Evolutionary conservation across 257 asterid genomes (phyloP), one percentile per base, ranked within the genome.

Genomic region (Ocimum tenuiflorum): DNA sequence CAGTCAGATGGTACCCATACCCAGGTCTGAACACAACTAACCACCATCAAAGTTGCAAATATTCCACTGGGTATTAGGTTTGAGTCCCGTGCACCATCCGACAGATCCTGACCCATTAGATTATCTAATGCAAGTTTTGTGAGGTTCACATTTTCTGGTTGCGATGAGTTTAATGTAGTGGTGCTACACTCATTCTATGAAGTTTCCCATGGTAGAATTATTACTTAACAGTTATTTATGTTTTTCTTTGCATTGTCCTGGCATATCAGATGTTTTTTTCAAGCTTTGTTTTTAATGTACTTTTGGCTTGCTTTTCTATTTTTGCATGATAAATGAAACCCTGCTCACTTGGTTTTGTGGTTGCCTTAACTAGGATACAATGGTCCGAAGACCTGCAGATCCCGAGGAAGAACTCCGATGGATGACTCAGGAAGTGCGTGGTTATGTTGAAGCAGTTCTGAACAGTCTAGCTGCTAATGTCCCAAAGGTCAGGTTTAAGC

Each of bases 381-480:
- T 85, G 96, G 63, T 82, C 45, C 82, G 97, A 82, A 79, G 84
- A 84, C 97, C 96, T 29, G 96, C 80, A 17, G 95, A 90, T 75
- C 97, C 97, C 2, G 97, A 90, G 76, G 97, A 90, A 78, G 97
- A 90, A 73, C 97, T 90, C 68, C 86, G 97, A 63, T 90, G 97
- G 97, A 90, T 90, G 95, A 78, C 97, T 78, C 97, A 90, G 71
- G 97, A 90, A 87, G 97, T 90, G 71, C 95, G 97, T 24, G 97
- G 97, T 65, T 90, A 90, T 79, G 97, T 90, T 70, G 97, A 90
- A 81, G 97, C 97, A 49, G 97, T 90, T 72, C 88, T 90, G 13
- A 90, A 90, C 77, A 90, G 97, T 75, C 95, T 90, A 71, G 97
- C 94, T 33, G 97, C 97, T 59, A 90, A 90, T 77, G 95, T 90